A percentile compares a stretch with the other conserved stretches of the same genome.
phyloP scores from a whole-genome alignment of 169 alveolate species.

The Cryptosporidium andersoni region DNA sequence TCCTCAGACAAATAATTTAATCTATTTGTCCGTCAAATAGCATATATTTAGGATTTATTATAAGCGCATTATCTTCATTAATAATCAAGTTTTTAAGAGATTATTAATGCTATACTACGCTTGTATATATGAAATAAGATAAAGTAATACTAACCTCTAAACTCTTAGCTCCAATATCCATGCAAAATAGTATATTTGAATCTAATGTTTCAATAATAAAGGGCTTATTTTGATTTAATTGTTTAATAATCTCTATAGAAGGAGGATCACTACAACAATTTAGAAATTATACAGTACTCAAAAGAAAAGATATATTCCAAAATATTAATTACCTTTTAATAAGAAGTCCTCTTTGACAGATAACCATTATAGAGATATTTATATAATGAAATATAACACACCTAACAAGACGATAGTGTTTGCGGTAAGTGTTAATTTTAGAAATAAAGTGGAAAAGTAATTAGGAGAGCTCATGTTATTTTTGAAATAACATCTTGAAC shows the following conservation, averaged over 20 bases:
- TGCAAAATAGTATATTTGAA: constrained; percentile 12
- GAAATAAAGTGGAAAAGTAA: no score
- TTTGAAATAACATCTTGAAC: not conserved
- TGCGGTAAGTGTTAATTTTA: no score
- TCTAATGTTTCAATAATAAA: constrained; percentile 28
- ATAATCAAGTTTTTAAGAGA: no score
- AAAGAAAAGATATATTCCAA: not conserved
- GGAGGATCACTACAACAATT: constrained; percentile 32
- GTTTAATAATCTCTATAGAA: constrained; percentile 41
- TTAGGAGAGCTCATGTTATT: not conserved
- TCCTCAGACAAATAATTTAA: no score
- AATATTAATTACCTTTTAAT: constrained; percentile 19
- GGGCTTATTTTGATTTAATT: constrained; percentile 29
- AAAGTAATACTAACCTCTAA: constrained; percentile 38
- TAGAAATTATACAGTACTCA: not conserved
- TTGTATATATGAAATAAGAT: not conserved
- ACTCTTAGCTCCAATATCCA: constrained; percentile 26
- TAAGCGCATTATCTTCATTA: no score
- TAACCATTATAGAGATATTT: constrained; percentile 15
- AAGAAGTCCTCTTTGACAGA: constrained; percentile 51
- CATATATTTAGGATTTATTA: no score
- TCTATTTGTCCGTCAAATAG: no score
- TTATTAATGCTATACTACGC: no score
- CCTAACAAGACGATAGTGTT: no score
- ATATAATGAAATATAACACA: not conserved